Evolutionary conservation across 75 land plant genomes (phyloP), one percentile per base, ranked within the genome.

Genomic region (Cupressus sempervirens): DNA sequence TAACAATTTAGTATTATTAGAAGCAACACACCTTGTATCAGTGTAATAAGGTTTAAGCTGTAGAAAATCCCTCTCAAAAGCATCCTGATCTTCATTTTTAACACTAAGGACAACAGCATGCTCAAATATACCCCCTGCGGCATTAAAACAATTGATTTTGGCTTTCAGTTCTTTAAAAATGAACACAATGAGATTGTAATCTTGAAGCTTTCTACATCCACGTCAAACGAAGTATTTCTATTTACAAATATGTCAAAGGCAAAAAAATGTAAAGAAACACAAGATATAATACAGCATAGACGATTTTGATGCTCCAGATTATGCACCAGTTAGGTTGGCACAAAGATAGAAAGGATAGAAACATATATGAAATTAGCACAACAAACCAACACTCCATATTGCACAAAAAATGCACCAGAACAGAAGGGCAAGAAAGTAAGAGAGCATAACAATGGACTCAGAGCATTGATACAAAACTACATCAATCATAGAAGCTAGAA

Each of bases 1-100:
- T 10, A 79, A 79, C 18, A n/a, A n/a, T n/a, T n/a, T n/a, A n/a
- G n/a, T 41, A 26, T 43, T 20, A 9, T 20, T 26, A 48, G 48
- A n/a, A 79, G 46, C 72, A 72, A 45, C 62, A 80, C 87, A 93
- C 98, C 93, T 83, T 46, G 92, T 93, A 83, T 97, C 96, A 2
- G 98, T 96, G 84, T 97, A 97, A 83, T 94, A 96, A 26, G 99
- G 98, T 86, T 97, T 97, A 54, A 97, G 92, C 84, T 96, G 98
- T 72, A 93, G 91, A 83, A 97, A 96, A 86, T 97, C 98, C 84
- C 96, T 93, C 89, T 96, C 99, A 89, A 96, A 97, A 1, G 98
- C 95, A 84, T 94, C 98, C 84, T 94, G 95, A 83, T 97, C 99
- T 86, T 97, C 99, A 80, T 84, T 88, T 86, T 90, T 92, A 76